Evolutionary conservation across 1,284 basidiomycete species (phyloP).

Genomic region (Trichosporon coremiiforme): DNA sequence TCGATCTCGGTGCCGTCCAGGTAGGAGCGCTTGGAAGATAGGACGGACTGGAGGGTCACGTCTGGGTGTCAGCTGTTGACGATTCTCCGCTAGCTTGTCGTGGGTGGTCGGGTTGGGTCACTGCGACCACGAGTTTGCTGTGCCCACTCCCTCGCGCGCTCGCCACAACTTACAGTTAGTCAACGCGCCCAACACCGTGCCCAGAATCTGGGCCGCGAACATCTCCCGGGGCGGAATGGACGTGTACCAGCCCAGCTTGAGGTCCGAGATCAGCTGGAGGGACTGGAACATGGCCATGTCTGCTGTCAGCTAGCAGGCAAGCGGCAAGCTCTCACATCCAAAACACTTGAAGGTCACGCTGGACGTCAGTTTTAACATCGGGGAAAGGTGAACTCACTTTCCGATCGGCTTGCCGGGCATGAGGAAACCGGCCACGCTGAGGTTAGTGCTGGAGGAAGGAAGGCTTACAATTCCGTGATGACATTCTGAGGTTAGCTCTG

Average conservation of each 20-base stretch:
- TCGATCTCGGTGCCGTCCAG: conserved; percentile 56
- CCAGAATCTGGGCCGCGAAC: conserved; percentile 59
- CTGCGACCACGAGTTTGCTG: too few species aligned
- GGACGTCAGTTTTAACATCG: conserved; percentile 15
- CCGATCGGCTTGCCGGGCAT: conserved; percentile 61
- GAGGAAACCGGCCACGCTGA: conserved; percentile 57
- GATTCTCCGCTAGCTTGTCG: too few species aligned
- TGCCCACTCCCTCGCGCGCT: background rate
- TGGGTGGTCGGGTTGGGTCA: too few species aligned
- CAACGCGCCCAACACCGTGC: conserved; percentile 58
- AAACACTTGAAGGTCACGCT: conserved; percentile 57
- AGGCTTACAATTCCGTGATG: conserved; percentile 58
- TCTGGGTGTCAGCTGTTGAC: conserved; percentile 38
- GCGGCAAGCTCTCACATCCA: conserved; percentile 41
- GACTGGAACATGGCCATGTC: conserved; percentile 59
- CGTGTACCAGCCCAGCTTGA: conserved; percentile 59
- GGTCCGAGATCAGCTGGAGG: conserved; percentile 56
- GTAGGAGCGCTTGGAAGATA: conserved; percentile 50
- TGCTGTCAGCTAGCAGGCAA: conserved; percentile 32
- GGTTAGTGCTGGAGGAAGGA: background rate
- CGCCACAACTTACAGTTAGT: conserved; percentile 49
- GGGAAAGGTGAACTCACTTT: conserved; percentile 47
- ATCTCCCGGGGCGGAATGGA: conserved; percentile 57
- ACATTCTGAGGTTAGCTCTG: conserved; percentile 49
- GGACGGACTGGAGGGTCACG: conserved; percentile 56